phyloP scores from a whole-genome alignment of 2,329 filamentous ascomycete genomes.

The Colletotrichum aenigma region DNA sequence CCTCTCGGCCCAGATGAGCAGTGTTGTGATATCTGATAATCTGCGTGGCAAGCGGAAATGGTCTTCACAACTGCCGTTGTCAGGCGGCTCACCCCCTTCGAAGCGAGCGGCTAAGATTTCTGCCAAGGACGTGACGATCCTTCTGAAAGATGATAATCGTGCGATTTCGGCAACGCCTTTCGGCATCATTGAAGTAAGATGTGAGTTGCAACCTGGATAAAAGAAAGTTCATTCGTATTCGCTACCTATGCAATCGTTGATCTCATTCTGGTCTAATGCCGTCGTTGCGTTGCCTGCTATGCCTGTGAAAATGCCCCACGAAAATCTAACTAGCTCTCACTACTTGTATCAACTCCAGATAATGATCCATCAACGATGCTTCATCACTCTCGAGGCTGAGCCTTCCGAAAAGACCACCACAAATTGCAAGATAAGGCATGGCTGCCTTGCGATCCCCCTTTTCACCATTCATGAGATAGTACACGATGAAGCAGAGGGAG shows the following conservation, averaged over 20 bases:
- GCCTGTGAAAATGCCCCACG: neutral
- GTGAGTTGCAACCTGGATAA: neutral
- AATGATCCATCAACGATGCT: conserved; percentile 4
- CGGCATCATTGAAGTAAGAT: neutral
- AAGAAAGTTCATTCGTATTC: neutral
- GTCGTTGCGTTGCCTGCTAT: neutral
- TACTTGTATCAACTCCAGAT: conserved; percentile 3
- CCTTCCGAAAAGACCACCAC: neutral
- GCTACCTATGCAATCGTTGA: neutral
- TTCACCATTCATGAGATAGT: conserved; percentile 5
- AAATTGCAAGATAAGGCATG: conserved; percentile 11
- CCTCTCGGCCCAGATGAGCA: neutral
- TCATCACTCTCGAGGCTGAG: neutral
- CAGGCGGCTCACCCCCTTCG: neutral
- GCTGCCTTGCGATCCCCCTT: neutral
- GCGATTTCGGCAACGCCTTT: neutral
- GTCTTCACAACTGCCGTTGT: neutral
- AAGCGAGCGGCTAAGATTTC: neutral
- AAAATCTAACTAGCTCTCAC: neutral
- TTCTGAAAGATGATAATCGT: neutral
- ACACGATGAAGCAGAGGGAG: conserved; percentile 13
- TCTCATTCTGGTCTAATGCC: neutral
- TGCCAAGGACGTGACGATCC: neutral
- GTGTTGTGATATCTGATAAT: neutral
- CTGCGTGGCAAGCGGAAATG: neutral